Conservation (phyloP, 2,329 filamentous ascomycete genomes). For the Penicillium sp. region DNA sequence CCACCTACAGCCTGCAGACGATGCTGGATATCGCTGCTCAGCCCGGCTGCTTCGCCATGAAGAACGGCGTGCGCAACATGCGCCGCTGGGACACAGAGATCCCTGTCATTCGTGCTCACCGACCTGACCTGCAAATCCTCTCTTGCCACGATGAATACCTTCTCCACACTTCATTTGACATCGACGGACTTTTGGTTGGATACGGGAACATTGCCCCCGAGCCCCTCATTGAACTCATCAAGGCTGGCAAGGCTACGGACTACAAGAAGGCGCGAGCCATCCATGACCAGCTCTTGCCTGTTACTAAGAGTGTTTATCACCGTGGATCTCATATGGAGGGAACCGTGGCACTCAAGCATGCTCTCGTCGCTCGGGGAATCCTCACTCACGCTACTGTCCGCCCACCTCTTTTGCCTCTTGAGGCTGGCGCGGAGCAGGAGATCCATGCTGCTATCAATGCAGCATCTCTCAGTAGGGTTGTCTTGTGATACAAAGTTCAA, state of each 20-base stretch:
- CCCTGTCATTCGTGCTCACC: constrained; percentile 50
- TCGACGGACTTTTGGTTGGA: constrained; percentile 55
- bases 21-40: constrained; percentile 53
- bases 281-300: constrained; percentile 51
- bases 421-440: constrained; percentile 16
- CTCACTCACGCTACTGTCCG: constrained; percentile 51
- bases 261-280: constrained; percentile 49
- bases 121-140: constrained; percentile 51
- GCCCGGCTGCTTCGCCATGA: constrained; percentile 56
- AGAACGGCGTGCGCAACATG: constrained; percentile 58
- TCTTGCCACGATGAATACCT: constrained; percentile 56
- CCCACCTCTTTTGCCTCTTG: constrained; percentile 45
- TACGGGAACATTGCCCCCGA: constrained; percentile 55
- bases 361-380: constrained; percentile 51
- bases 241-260: constrained; percentile 51
- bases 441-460: constrained; percentile 16
- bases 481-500: constrained; percentile 29
- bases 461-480: constrained; percentile 12
- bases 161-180: constrained; percentile 52
- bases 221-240: constrained; percentile 50
- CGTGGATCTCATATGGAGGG: constrained; percentile 57
- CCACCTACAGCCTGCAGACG: constrained; percentile 52
- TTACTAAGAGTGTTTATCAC: constrained; percentile 56
- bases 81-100: constrained; percentile 57
- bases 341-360: constrained; percentile 53